Base-by-base conservation (phyloP, 306 rosid genomes). In the Ziziphus jujuba region DNA sequence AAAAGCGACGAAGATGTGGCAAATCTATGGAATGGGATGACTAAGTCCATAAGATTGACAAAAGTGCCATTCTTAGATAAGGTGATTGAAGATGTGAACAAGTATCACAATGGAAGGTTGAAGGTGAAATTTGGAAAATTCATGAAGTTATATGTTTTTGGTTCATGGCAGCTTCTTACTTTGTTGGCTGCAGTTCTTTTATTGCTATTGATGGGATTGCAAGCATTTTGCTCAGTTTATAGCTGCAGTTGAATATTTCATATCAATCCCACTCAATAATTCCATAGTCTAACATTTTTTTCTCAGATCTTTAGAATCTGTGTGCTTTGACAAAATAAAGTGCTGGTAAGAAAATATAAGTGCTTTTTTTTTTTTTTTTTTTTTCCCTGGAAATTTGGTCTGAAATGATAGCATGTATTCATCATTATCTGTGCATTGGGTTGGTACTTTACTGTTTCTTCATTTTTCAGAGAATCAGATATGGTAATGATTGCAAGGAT, bases 61-160 rank as follows among this genome's bases (percentile, higher is more conserved):
- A 89, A 65, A 72, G 96, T 91, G 19, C 57, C 81, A 33, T 80
- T 63, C 23, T 74, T 91, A 76, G 97, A 91, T 60, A 83, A 84
- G 75, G 83, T 67, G 9, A 89, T 91, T 73, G 90, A 89, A 69
- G 95, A 91, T 75, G 87, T 82, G 58, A 91, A 91, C 82, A 88
- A 74, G 78, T 75, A 83, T 63, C 53, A 91, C 47, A 61, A 77
- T 56, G 55, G 90, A 1, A 87, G 77, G 72, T 74, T 87, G 83
- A 84, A 73, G 80, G 95, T 89, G 9, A 87, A 83, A 54, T 49
- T 67, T 51, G 40, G 53, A 67, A 87, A 81, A 16, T 74, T 78
- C 16, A 55, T 91, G 60, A 77, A 81, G 78, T 36, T 20, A 19
- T 83, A 81, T 58, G 84, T 89, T 57, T 75, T 87, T 49, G 74